A percentile compares a stretch with the other conserved stretches of the same genome.
Evolutionary conservation across 345 rosid genomes (phyloP).

Genomic region (Bruguiera sexangula): DNA sequence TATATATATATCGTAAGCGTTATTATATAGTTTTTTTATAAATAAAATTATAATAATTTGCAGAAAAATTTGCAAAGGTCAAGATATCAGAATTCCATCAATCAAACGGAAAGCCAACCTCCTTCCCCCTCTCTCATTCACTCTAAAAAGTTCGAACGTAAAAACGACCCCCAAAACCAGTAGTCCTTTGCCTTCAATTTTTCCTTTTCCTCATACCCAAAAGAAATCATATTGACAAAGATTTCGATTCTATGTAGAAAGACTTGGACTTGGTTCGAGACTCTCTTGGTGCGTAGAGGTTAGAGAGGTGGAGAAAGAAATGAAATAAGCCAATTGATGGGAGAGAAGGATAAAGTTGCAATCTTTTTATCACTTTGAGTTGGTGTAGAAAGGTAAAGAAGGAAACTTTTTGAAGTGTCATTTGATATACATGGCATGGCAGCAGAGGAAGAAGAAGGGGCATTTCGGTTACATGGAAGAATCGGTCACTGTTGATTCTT

Average conservation of each 20-base stretch:
- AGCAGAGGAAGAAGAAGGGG: conserved; percentile 21
- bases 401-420: not conserved
- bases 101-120: not conserved
- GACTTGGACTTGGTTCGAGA: not conserved
- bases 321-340: conserved; percentile 15
- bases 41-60: no score
- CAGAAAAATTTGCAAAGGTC: not conserved
- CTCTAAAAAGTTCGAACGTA: conserved; percentile 9
- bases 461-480: conserved; percentile 19
- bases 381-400: not conserved
- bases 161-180: conserved; percentile 42
- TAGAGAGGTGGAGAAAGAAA: not conserved
- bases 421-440: conserved; percentile 24
- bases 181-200: not conserved
- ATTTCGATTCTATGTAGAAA: not conserved
- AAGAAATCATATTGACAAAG: not conserved
- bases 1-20: no score
- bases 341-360: conserved; percentile 10
- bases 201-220: not conserved
- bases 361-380: conserved; percentile 16
- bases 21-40: no score
- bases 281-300: not conserved
- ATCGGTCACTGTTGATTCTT: conserved; percentile 21
- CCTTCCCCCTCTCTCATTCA: not conserved
- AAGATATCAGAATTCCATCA: not conserved